These are phyloP conservation scores for Trametes cinnabarina DNA, from an alignment of 768 basidiomycete species.

Conservation along the genomic window DNA sequence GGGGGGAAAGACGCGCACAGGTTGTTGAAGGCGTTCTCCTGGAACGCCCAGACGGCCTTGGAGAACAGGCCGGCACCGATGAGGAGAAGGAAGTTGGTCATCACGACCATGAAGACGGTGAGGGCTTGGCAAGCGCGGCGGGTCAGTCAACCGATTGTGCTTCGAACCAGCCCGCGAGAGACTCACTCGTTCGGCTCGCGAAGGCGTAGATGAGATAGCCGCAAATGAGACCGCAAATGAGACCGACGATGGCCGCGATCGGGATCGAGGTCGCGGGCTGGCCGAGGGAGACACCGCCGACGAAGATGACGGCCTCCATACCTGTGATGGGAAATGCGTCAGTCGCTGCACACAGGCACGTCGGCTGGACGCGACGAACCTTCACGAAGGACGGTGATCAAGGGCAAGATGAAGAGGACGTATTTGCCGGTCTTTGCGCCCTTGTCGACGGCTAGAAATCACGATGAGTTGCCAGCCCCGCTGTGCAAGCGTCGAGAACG, in stretches of 20 bases:
- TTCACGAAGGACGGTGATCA: slow-evolving; percentile 92
- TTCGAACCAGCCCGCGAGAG: no score
- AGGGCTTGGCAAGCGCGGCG: slow-evolving; percentile 46
- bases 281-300: slow-evolving; percentile 88
- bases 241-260: slow-evolving; percentile 82
- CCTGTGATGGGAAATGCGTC: slow-evolving; percentile 36
- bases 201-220: slow-evolving; percentile 81
- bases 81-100: slow-evolving; percentile 89
- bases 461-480: background rate
- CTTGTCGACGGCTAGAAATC: slow-evolving; percentile 43
- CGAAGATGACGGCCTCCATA: slow-evolving; percentile 90
- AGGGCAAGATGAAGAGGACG: slow-evolving; percentile 84
- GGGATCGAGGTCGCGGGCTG: slow-evolving; percentile 83
- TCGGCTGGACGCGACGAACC: slow-evolving; percentile 39
- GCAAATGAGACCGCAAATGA: slow-evolving; percentile 70
- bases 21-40: slow-evolving; percentile 62
- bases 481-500: no score
- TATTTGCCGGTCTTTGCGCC: slow-evolving; percentile 65
- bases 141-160: background rate
- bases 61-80: slow-evolving; percentile 94
- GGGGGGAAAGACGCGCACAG: slow-evolving; percentile 34
- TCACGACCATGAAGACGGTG: slow-evolving; percentile 83
- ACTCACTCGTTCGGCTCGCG: slow-evolving; percentile 67
- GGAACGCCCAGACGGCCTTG: slow-evolving; percentile 69
- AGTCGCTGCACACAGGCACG: no score